phyloP scores from a whole-genome alignment of 176 grass and related monocot genomes.

The Carex kokanica region DNA sequence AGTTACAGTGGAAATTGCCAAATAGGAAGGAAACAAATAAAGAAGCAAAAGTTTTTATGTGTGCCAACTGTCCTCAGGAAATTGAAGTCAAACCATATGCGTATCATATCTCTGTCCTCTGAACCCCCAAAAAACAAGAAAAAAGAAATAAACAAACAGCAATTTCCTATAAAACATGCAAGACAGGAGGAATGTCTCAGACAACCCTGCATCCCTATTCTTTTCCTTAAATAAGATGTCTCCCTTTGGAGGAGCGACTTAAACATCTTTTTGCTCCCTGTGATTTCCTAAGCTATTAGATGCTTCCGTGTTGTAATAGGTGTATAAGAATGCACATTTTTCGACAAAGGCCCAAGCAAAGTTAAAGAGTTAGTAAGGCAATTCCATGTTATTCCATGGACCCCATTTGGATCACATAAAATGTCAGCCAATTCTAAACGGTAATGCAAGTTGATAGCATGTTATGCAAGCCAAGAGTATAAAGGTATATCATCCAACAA shows the following conservation, averaged over 20 bases:
- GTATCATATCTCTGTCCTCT: background rate
- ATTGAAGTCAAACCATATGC: background rate
- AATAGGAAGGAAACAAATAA: slow-evolving; percentile 9
- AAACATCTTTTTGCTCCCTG: background rate
- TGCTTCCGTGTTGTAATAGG: background rate
- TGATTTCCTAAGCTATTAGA: background rate
- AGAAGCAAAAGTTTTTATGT: background rate
- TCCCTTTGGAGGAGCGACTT: background rate
- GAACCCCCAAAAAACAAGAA: background rate
- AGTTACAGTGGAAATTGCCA: background rate
- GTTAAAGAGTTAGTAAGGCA: background rate
- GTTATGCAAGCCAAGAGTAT: background rate
- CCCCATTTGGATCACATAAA: slow-evolving; percentile 1
- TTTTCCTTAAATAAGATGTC: background rate
- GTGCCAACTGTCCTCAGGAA: background rate
- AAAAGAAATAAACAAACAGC: background rate
- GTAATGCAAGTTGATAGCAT: background rate
- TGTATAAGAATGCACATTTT: background rate
- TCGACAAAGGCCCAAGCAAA: background rate
- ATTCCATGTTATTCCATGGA: background rate
- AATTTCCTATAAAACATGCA: background rate
- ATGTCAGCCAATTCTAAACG: background rate
- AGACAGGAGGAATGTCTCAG: background rate
- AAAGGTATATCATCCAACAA: slow-evolving; percentile 15
- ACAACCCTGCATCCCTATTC: background rate